A percentile compares a stretch with the other conserved stretches of the same genome.
These are phyloP conservation scores for Thermothelomyces thermophilus DNA, from an alignment of 2,329 filamentous ascomycete species.

Conservation along the genomic window DNA sequence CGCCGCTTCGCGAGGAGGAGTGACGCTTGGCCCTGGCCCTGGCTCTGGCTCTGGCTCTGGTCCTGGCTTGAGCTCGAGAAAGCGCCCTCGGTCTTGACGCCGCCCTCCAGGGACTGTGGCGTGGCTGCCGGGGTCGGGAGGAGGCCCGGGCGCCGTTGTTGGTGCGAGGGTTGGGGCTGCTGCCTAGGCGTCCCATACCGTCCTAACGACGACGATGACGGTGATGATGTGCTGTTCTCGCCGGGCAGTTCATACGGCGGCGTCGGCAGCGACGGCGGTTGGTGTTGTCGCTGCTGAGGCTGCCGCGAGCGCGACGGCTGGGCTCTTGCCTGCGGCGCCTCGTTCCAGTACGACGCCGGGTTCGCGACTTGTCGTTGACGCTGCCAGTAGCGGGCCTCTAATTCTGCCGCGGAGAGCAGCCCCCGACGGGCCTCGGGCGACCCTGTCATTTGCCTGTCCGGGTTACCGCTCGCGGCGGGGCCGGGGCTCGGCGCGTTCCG, in stretches of 20 bases:
- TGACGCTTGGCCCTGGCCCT: constrained; percentile 27
- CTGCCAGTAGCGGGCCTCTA: constrained; percentile 13
- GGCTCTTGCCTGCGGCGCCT: neutral
- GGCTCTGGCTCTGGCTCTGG: neutral
- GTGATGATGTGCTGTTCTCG: neutral
- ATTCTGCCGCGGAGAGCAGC: constrained; percentile 10
- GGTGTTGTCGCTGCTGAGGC: neutral
- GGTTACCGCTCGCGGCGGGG: constrained; percentile 21
- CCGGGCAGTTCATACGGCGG: constrained; percentile 7
- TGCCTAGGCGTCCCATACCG: constrained; percentile 3
- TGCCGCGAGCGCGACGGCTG: neutral
- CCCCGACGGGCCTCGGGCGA: constrained; percentile 22
- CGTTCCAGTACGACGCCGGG: constrained; percentile 18
- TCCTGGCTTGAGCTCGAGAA: constrained; percentile 14
- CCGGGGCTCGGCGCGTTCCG: constrained; percentile 12
- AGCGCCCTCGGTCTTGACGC: constrained; percentile 14
- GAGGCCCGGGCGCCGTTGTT: neutral
- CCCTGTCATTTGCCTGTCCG: constrained; percentile 22
- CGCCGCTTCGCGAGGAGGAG: constrained; percentile 49
- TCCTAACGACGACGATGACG: neutral
- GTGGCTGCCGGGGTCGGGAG: constrained; percentile 9
- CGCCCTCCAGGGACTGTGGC: constrained; percentile 6
- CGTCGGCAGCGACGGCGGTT: neutral
- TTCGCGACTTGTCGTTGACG: constrained; percentile 16
- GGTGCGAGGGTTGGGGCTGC: neutral